A percentile compares a stretch with the other conserved stretches of the same genome.
phyloP scores from a whole-genome alignment of 139 green algal species.

The Chlorella sp. region DNA sequence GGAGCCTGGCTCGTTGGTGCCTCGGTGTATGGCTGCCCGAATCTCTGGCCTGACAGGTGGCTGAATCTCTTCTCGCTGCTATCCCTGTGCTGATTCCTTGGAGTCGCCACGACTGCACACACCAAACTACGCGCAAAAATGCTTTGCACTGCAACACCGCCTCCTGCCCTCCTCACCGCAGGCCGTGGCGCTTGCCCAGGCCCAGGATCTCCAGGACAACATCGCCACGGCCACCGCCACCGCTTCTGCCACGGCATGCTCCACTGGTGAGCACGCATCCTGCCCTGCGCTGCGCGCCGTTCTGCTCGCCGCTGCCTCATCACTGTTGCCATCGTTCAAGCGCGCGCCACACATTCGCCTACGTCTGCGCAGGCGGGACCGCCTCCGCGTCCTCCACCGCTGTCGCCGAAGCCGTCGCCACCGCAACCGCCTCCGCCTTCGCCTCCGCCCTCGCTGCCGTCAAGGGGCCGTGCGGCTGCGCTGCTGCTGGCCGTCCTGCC shows the following conservation, averaged over 20 bases:
- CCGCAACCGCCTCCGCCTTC: constrained; percentile 24
- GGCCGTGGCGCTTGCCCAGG: not conserved
- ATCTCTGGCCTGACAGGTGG: not conserved
- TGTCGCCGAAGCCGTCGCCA: constrained; percentile 23
- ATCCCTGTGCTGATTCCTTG: not conserved
- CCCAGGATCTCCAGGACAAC: not conserved
- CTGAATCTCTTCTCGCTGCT: not conserved
- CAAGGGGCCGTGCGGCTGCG: constrained; percentile 5
- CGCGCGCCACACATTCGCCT: not conserved
- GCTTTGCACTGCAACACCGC: not conserved
- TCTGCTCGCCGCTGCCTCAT: too few species aligned
- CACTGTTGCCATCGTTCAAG: too few species aligned
- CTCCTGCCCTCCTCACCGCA: not conserved
- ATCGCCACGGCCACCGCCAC: constrained; percentile 19
- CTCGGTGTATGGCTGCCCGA: not conserved
- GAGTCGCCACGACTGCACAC: too few species aligned
- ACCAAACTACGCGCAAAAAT: too few species aligned
- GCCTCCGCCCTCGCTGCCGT: constrained; percentile 18
- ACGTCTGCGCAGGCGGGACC: constrained; percentile 9
- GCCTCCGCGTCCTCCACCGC: constrained; percentile 7
- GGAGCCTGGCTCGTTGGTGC: not conserved
- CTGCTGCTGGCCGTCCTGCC: not conserved
- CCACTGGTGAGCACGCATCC: not conserved
- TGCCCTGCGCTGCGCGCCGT: too few species aligned
- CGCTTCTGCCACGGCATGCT: constrained; percentile 7